These are phyloP conservation scores for Clonostachys chloroleuca DNA, from an alignment of 2,329 filamentous ascomycete species.

Conservation along the genomic window DNA sequence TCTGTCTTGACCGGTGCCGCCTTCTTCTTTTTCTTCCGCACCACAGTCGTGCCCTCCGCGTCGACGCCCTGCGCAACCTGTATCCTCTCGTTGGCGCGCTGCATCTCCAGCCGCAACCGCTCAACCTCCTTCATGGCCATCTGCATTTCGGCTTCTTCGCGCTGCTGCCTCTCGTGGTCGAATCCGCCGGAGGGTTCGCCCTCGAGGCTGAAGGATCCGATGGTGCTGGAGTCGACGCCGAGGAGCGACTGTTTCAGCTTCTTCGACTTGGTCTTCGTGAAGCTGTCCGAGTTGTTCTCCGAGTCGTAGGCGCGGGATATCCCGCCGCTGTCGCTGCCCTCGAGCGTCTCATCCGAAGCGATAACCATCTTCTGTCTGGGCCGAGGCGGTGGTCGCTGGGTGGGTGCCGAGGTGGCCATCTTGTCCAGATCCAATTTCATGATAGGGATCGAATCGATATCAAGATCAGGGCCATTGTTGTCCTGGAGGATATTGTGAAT, in stretches of 20 bases:
- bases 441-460: slow-evolving; percentile 93
- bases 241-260: slow-evolving; percentile 63
- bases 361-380: slow-evolving; percentile 61
- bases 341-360: slow-evolving; percentile 69
- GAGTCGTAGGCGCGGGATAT: slow-evolving; percentile 42
- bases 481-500: slow-evolving; percentile 72
- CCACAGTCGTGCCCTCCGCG: slow-evolving; percentile 60
- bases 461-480: slow-evolving; percentile 73
- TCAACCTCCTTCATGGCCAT: slow-evolving; percentile 88
- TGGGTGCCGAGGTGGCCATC: slow-evolving; percentile 22
- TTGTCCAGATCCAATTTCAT: slow-evolving; percentile 82
- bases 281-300: slow-evolving; percentile 43
- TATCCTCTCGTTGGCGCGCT: slow-evolving; percentile 71
- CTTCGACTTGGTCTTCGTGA: slow-evolving; percentile 41
- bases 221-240: slow-evolving; percentile 80
- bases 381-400: slow-evolving; percentile 29
- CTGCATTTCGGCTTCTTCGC: slow-evolving; percentile 84
- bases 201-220: slow-evolving; percentile 69
- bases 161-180: slow-evolving; percentile 63
- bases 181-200: slow-evolving; percentile 27
- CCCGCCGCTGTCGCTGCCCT: slow-evolving; percentile 42
- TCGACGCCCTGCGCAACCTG: slow-evolving; percentile 66
- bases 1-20: slow-evolving; percentile 28
- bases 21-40: slow-evolving; percentile 65
- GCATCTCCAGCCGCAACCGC: slow-evolving; percentile 82